Evolutionary conservation across 1,139 yeast genomes (phyloP).

Genomic region (Pichia sp.): DNA sequence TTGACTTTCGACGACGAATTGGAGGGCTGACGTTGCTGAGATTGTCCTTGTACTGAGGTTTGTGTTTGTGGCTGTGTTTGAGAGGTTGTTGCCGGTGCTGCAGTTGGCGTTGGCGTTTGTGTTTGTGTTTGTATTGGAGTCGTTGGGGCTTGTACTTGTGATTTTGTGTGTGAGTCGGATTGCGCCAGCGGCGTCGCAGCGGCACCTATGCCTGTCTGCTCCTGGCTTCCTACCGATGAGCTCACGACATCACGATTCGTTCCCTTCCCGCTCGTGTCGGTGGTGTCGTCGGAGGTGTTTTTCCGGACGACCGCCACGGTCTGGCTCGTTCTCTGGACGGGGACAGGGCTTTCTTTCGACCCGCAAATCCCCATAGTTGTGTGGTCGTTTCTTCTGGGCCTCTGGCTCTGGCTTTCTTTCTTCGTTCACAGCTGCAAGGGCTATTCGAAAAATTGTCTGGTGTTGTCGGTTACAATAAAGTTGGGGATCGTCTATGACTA

Average conservation of each 20-base stretch:
- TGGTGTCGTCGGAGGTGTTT: neutral
- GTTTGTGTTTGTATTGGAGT: neutral
- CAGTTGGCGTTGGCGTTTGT: neutral
- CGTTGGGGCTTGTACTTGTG: neutral
- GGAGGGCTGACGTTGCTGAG: neutral
- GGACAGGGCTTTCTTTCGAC: constrained; percentile 2
- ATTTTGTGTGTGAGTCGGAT: neutral
- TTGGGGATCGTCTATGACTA: no score
- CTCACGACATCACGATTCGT: neutral
- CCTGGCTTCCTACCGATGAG: neutral
- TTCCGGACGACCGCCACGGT: neutral
- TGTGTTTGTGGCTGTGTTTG: neutral
- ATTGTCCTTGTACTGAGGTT: neutral
- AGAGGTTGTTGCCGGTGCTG: neutral
- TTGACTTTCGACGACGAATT: neutral
- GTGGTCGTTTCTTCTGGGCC: no score
- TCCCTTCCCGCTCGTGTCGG: constrained; percentile 1
- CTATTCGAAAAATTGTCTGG: no score
- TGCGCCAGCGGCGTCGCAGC: neutral
- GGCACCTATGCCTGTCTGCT: neutral
- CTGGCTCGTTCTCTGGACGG: neutral
- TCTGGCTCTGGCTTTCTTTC: no score
- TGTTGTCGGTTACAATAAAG: no score
- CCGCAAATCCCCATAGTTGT: constrained; percentile 12
- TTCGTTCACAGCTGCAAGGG: no score